phyloP scores from a whole-genome alignment of 208 protist species.

The Acanthamoeba culbertsoni region DNA sequence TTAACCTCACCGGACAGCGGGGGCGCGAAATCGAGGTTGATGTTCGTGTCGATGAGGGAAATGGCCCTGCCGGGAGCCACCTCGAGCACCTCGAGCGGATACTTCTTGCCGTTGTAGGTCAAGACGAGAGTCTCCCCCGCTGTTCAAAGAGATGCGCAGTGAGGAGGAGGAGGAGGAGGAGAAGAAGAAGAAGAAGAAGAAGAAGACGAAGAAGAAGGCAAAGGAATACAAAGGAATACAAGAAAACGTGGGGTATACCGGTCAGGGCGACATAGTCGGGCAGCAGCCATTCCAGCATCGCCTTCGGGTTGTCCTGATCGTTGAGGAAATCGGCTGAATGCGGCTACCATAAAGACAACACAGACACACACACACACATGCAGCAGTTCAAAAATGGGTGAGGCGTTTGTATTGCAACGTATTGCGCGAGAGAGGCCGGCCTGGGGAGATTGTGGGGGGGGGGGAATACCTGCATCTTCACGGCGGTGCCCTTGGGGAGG shows the following conservation, averaged over 20 bases:
- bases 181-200: no score
- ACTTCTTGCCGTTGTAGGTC: not conserved
- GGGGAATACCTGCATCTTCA: slow-evolving; percentile 8
- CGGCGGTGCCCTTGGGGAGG: slow-evolving; percentile 27
- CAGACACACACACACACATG: no score
- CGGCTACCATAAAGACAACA: not conserved
- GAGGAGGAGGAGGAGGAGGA: not conserved
- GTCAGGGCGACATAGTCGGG: slow-evolving; percentile 37
- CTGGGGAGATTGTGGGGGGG: no score
- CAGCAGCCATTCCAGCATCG: slow-evolving; percentile 39
- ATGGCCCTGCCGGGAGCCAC: slow-evolving; percentile 36
- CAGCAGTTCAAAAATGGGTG: no score
- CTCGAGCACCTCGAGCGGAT: not conserved
- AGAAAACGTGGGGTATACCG: not conserved
- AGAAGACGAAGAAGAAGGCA: no score
- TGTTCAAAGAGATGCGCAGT: not conserved
- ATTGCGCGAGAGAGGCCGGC: no score
- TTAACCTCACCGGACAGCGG: slow-evolving; percentile 19
- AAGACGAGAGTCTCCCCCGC: slow-evolving; percentile 4
- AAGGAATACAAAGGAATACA: not conserved
- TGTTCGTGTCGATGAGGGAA: slow-evolving; percentile 54
- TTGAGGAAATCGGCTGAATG: slow-evolving; percentile 48
- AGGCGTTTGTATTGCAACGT: no score
- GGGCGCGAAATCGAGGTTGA: slow-evolving; percentile 48
- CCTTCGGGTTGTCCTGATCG: slow-evolving; percentile 20